Percentiles rank a stretch among this genome's conserved stretches.
phyloP scores from a whole-genome alignment of 345 rosid species.

The Bretschneidera sinensis region DNA sequence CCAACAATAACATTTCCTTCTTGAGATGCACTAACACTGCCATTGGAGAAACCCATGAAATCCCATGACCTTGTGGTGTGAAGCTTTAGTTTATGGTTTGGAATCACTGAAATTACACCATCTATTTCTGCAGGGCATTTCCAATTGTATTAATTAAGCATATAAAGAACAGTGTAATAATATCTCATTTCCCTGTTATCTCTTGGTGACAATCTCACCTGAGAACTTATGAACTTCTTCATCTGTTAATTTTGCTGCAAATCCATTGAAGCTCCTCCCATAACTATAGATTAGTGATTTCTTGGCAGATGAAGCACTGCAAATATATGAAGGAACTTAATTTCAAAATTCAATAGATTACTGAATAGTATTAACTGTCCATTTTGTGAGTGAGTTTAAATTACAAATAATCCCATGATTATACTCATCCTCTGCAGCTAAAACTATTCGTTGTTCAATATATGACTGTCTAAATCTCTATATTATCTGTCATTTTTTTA shows the following conservation, averaged over 20 bases:
- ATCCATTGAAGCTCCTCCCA: slow-evolving; percentile 36
- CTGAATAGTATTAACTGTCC: background rate
- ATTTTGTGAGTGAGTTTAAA: too few relatives aligned
- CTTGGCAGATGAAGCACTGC: slow-evolving; percentile 25
- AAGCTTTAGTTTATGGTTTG: slow-evolving; percentile 23
- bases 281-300: slow-evolving; percentile 35
- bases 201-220: slow-evolving; percentile 20
- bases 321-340: background rate
- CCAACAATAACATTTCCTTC: slow-evolving; percentile 24
- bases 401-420: too few relatives aligned
- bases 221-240: slow-evolving; percentile 31
- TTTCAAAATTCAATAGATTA: background rate
- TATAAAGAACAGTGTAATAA: background rate
- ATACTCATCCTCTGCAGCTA: too few relatives aligned
- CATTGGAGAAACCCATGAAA: slow-evolving; percentile 25
- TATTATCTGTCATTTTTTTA: too few relatives aligned
- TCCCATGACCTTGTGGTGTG: slow-evolving; percentile 42
- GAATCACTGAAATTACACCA: slow-evolving; percentile 38
- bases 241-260: slow-evolving; percentile 39
- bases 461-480: too few relatives aligned
- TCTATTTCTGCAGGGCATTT: slow-evolving; percentile 21
- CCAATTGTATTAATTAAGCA: background rate
- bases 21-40: background rate
- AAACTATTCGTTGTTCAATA: too few relatives aligned
- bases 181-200: background rate